Evolutionary conservation across 148 eudicot genomes (phyloP).

Genomic region (Chenopodium album): DNA sequence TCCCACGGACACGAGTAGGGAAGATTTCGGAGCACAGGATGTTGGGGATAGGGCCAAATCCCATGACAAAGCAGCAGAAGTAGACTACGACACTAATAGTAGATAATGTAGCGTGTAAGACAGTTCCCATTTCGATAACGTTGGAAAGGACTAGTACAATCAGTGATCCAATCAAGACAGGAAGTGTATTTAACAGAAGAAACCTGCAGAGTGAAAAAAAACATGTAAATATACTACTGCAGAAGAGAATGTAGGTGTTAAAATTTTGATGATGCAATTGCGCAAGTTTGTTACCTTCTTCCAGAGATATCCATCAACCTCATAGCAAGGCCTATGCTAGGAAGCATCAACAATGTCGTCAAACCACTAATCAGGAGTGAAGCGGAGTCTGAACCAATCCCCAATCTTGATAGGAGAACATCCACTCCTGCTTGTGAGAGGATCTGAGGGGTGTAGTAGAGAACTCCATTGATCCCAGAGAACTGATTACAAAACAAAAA

Average conservation of each 20-base stretch:
- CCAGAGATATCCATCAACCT: constrained; percentile 80
- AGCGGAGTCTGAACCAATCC: constrained; percentile 66
- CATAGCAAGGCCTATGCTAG: constrained; percentile 78
- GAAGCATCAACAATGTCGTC: constrained; percentile 85
- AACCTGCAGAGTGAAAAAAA: constrained; percentile 40
- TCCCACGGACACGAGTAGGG: constrained; percentile 78
- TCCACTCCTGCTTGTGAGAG: constrained; percentile 87
- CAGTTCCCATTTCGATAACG: constrained; percentile 35
- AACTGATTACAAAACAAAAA: constrained; percentile 39
- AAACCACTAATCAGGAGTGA: constrained; percentile 70
- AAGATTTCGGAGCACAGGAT: constrained; percentile 84
- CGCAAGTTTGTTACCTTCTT: constrained; percentile 53
- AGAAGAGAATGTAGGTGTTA: background rate
- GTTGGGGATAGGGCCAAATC: constrained; percentile 83
- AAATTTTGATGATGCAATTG: background rate
- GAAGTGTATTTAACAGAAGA: constrained; percentile 65
- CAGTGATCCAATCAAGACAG: constrained; percentile 53
- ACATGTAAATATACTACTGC: background rate
- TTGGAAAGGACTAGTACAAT: constrained; percentile 57
- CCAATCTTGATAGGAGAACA: constrained; percentile 64
- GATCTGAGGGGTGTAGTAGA: constrained; percentile 88
- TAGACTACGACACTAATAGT: constrained; percentile 67
- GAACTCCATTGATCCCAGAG: constrained; percentile 86
- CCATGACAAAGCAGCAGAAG: constrained; percentile 85
- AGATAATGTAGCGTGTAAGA: constrained; percentile 60